phyloP scores from a whole-genome alignment of 192 early-diverging fungal genomes.

The Phycomyces blakesleeanus region DNA sequence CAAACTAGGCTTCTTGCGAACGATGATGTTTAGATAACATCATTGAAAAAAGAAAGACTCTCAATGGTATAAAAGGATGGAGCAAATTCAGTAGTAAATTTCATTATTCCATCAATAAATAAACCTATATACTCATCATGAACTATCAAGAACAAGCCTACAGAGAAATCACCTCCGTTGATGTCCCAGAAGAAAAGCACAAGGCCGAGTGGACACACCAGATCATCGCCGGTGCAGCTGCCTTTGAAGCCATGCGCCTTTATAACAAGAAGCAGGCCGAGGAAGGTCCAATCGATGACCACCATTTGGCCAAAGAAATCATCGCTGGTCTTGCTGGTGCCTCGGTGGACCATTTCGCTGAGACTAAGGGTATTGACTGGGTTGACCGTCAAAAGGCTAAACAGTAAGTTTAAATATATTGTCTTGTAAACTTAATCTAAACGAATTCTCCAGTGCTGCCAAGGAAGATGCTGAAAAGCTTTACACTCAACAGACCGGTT shows the following conservation, averaged over 20 bases:
- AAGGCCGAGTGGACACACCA: conserved; percentile 26
- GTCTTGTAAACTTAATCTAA: not conserved
- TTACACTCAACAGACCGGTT: conserved; percentile 31
- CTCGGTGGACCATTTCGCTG: conserved; percentile 39
- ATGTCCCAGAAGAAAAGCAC: conserved; percentile 19
- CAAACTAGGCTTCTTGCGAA: no score
- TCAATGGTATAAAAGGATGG: no score
- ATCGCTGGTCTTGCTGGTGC: conserved; percentile 42
- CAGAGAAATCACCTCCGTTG: conserved; percentile 10
- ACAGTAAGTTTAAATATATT: conserved; percentile 9
- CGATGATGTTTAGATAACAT: no score
- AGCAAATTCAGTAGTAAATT: no score
- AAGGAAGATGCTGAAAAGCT: conserved; percentile 39
- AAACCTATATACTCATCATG: conserved; percentile 5
- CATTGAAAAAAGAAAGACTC: no score
- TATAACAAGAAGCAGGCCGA: conserved; percentile 28
- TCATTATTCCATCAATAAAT: no score
- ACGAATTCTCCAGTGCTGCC: conserved; percentile 21
- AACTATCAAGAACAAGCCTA: conserved; percentile 20
- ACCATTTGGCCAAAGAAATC: conserved; percentile 41
- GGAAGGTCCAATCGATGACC: conserved; percentile 26
- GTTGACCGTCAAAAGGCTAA: conserved; percentile 46
- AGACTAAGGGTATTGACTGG: conserved; percentile 49
- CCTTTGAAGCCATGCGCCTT: conserved; percentile 40
- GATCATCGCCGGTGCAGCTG: conserved; percentile 35